Percentiles rank a stretch among this genome's conserved stretches.
These are phyloP conservation scores for Cryptococcus amylolentus DNA, from an alignment of 1,284 basidiomycete species.

Conservation along the genomic window DNA sequence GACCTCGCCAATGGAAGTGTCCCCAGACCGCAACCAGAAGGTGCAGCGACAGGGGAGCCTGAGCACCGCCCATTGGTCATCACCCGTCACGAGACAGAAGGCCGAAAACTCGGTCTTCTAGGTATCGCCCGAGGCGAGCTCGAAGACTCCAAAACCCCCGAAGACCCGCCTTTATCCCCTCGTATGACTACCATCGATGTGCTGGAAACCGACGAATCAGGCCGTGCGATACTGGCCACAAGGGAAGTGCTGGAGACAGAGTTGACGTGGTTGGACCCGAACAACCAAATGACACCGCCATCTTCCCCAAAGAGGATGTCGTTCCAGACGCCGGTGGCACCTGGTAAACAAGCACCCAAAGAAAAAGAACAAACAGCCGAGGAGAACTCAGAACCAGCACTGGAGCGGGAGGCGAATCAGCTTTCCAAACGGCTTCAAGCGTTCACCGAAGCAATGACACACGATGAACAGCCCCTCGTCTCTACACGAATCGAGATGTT, in stretches of 20 bases:
- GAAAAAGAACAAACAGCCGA: neutral
- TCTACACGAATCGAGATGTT: slow-evolving; percentile 39
- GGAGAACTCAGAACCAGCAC: neutral
- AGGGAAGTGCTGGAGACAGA: slow-evolving; percentile 38
- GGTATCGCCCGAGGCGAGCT: slow-evolving; percentile 26
- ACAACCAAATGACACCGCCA: slow-evolving; percentile 12
- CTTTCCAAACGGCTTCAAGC: slow-evolving; percentile 25
- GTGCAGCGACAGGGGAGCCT: neutral
- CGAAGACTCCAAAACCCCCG: slow-evolving; percentile 15
- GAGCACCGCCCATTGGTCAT: slow-evolving; percentile 30
- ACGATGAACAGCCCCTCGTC: slow-evolving; percentile 32
- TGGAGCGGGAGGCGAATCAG: neutral
- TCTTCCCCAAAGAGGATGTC: slow-evolving; percentile 19
- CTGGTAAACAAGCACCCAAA: neutral
- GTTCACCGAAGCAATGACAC: slow-evolving; percentile 21
- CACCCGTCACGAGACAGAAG: slow-evolving; percentile 32
- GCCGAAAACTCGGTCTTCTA: slow-evolving; percentile 37
- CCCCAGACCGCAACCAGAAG: neutral
- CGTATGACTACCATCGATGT: slow-evolving; percentile 29
- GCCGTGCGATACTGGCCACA: slow-evolving; percentile 28
- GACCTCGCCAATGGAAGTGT: neutral
- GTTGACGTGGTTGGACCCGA: slow-evolving; percentile 30
- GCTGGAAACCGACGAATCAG: slow-evolving; percentile 26
- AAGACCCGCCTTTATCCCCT: slow-evolving; percentile 20
- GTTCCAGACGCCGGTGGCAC: slow-evolving; percentile 20